Evolutionary conservation across 2,329 filamentous ascomycete species (phyloP), one percentile per base, ranked within the genome.

Genomic region (Xylaria sp.): DNA sequence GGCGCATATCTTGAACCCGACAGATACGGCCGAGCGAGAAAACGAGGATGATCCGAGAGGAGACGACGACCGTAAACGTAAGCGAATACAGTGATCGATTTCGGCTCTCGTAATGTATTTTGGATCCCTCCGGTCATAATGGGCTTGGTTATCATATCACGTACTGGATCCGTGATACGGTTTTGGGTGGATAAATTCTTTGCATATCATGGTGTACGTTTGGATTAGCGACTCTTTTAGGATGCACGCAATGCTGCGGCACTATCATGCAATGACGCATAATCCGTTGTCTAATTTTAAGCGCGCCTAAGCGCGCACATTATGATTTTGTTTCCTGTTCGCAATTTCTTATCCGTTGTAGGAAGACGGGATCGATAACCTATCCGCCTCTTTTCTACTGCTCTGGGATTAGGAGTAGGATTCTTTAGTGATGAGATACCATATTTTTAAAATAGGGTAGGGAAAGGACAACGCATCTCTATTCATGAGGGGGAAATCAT

Each of bases 1-100:
- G 86, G 87, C 87, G 0, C 87, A 89, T 68, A 89, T 89, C 20
- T 79, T 89, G n/a, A 89, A 89, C 73, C 86, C 86, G 0, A 86
- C 86, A 28, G 85, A 87, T 60, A 87, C 84, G 23, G 82, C 81
- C 6, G 86, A 88, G 76, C 80, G 84, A 43, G 84, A 85, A 6
- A 84, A 87, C 32, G 86, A 88, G 65, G 86, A 87, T 64, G 85
- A 87, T 50, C 80, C 80, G 0, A 80, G 86, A 36, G 86, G 84
- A 25, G 86, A 89, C 25, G 86, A 88, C 12, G 87, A 88, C 71
- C 82, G 87, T 52, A 91, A 91, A 77, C 83, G 89, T 65, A 90
- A 90, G 78, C 83, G 89, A 63, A 79, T 89, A 72, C 82, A 85
- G 72, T 88, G 58, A 72, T 65, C 61, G 60, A 45, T 56, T 41